phyloP scores from a whole-genome alignment of 176 grass and related monocot genomes.

The Rhynchospora breviuscula region DNA sequence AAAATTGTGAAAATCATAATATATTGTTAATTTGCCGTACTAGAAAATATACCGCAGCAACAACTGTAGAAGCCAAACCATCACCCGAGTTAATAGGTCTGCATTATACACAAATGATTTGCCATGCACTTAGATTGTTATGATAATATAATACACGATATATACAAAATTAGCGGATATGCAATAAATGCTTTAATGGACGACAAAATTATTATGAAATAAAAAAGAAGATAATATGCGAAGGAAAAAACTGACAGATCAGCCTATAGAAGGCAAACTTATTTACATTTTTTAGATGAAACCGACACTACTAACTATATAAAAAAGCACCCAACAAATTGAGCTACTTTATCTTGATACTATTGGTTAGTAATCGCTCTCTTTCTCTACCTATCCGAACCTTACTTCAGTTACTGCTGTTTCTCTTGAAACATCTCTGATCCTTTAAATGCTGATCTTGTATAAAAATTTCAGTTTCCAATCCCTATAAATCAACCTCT shows the following conservation, averaged over 20 bases:
- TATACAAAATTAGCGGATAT: background rate
- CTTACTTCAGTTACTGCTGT: constrained; percentile 16
- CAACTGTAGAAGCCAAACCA: no score
- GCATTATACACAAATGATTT: background rate
- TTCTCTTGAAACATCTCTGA: background rate
- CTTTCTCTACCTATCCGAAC: background rate
- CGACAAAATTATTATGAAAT: background rate
- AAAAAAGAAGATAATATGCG: background rate
- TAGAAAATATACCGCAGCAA: no score
- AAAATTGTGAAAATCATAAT: background rate
- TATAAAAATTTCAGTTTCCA: background rate
- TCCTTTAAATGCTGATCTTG: background rate
- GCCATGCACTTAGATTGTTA: background rate
- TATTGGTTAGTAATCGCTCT: background rate
- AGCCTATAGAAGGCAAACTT: background rate
- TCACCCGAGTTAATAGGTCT: no score
- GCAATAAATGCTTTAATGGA: background rate
- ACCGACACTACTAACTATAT: background rate
- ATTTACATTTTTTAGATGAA: constrained; percentile 1
- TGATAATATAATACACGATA: background rate
- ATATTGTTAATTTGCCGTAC: background rate
- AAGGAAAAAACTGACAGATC: background rate
- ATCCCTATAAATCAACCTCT: constrained; percentile 2
- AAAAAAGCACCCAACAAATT: constrained; percentile 9
- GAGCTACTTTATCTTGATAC: background rate